A percentile compares a stretch with the other conserved stretches of the same genome.
phyloP scores from a whole-genome alignment of 2,329 filamentous ascomycete genomes.

The Aspergillus sp. region DNA sequence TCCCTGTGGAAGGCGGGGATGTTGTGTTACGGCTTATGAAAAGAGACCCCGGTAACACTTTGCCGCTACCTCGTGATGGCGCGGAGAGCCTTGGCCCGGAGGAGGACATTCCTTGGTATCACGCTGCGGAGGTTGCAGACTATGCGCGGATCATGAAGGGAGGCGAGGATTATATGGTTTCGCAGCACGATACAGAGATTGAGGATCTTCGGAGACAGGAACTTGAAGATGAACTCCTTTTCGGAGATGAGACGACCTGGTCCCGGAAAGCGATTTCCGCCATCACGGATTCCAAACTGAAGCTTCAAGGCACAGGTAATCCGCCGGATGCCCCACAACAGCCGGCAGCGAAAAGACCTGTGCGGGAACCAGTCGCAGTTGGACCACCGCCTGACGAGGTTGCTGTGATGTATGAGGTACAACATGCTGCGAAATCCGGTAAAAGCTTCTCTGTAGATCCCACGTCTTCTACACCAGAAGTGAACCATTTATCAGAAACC shows the following conservation, averaged over 20 bases:
- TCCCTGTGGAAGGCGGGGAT: constrained; percentile 76
- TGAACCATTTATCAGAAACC: constrained; percentile 17
- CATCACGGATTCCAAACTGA: constrained; percentile 69
- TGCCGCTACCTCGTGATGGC: constrained; percentile 79
- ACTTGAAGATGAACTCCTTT: constrained; percentile 82
- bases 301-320: constrained; percentile 58
- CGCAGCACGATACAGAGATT: constrained; percentile 74
- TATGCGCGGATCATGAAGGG: constrained; percentile 95
- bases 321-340: constrained; percentile 49
- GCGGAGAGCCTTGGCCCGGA: constrained; percentile 59
- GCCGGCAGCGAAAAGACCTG: constrained; percentile 41
- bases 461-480: constrained; percentile 5
- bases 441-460: constrained; percentile 28
- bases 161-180: constrained; percentile 74
- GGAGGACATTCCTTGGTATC: constrained; percentile 87
- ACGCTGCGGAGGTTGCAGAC: constrained; percentile 85
- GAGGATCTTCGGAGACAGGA: constrained; percentile 66
- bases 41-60: constrained; percentile 68
- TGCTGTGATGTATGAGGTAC: constrained; percentile 45
- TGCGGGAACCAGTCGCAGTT: constrained; percentile 43
- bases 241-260: constrained; percentile 90
- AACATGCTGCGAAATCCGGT: constrained; percentile 41
- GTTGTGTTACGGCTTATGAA: constrained; percentile 82
- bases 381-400: constrained; percentile 39
- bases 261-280: constrained; percentile 71